Evolutionary conservation across 495 filamentous ascomycete genomes (phyloP), one percentile per base, ranked within the genome.

Genomic region (Pyrenula aspistea): DNA sequence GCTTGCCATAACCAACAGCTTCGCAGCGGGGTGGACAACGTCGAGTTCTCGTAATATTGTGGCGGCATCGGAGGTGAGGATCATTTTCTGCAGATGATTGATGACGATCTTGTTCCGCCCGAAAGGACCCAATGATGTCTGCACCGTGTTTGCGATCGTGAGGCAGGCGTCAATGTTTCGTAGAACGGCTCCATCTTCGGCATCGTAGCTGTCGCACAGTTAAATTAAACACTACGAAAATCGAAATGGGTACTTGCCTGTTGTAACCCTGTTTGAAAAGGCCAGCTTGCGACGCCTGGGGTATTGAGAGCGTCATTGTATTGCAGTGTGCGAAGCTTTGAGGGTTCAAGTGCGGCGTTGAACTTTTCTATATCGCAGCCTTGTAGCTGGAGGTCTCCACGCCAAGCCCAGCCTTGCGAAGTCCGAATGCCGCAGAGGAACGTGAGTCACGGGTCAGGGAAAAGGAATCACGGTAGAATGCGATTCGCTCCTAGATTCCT

Each of bases 61-160:
- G 60, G 94, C 94, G 47, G 94, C 94, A 68, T 99, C 94, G 51
- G 90, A 96, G 57, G 94, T 99, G 57, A 99, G 80, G 60, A 96
- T 92, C 93, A 97, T 96, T 79, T 99, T 99, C 74, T 96, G 91
- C 57, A 99, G 79, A 76, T 99, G 94, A 75, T 97, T 99, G 79
- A 99, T 96, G 76, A 99, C 89, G 71, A 99, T 96, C 78, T 99
- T 99, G 78, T 97, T 99, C 71, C 94, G 88, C 66, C 94, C 94
- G 69, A 93, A 96, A 54, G 94, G 94, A 53, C 94, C 93, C 42
- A 99, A 80, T 52, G 92, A 97, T 53, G 94, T 96, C 76, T 94
- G 89, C 25, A 99, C 94, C 52, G 94, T 99, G 60, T 84, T 83
- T 12, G 94, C 83, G 71, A 99, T 97, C 50, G 94, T 89, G 63